Evolutionary conservation across 1,284 basidiomycete species (phyloP), one percentile per base, ranked within the genome.

Genomic region (Caloboletus firmus): DNA sequence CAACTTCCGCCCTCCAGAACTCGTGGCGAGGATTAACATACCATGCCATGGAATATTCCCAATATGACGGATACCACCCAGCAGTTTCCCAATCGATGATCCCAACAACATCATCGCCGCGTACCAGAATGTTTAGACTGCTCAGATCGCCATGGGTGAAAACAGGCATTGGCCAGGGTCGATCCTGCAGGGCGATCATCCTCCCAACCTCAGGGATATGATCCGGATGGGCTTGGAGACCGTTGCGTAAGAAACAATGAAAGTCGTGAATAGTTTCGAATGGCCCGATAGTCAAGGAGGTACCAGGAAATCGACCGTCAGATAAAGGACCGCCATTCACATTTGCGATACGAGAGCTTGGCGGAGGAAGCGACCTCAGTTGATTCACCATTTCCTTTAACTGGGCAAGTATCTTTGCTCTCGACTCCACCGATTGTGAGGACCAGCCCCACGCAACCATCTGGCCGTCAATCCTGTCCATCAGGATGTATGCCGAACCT

Each of bases 311-410:
- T 34, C 28, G 4, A 4, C 18, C 4, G 11, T 59, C 41, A 7
- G 31, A 50, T 2, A 59, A 5, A 12, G 49, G 49, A 3, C 49
- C 58, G 1, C 58, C 49, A 13, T 28, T 2, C 1, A 42, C 26
- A 9, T 57, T 51, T 1, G 15, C 36, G 20, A 56, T 24, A 0
- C 6, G 2, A 1, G 20, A 4, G 4, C 30, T 20, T 1, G 52
- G 37, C 1, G 39, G 0, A 7, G 43, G 26, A 1, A 59, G 7
- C 0, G 2, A 5, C 32, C 58, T 52, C 20, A 52, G 7, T 47
- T 60, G 18, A 0, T 46, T 26, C 35, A 57, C 35, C 54, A 59
- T 57, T 1, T 12, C 4, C 18, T n/a, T 57, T 17, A 59, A 4
- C 18, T 60, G 54, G 0, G 1, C 10, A 2, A 49, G 28, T 4